Percentiles rank a stretch among this genome's conserved stretches.
These are phyloP conservation scores for Clitoria ternatea DNA, from an alignment of 306 rosid species.

Conservation along the genomic window DNA sequence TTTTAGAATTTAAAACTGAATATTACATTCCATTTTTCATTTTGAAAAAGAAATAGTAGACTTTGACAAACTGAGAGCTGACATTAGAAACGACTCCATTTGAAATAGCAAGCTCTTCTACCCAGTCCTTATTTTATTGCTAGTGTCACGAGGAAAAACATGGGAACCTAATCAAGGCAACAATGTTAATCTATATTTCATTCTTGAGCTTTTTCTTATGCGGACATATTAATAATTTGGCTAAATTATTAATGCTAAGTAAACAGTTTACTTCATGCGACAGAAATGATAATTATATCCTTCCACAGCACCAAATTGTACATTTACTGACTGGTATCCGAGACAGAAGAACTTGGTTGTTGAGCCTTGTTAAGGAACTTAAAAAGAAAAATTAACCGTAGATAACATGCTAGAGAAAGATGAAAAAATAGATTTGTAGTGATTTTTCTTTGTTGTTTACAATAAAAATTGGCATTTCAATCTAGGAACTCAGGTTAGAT, in stretches of 20 bases:
- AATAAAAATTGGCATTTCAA: too few relatives aligned
- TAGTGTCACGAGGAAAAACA: neutral
- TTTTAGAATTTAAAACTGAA: neutral
- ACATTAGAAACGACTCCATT: neutral
- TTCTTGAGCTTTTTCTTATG: neutral
- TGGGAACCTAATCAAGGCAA: neutral
- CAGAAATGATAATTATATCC: neutral
- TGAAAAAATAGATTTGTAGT: neutral
- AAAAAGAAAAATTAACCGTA: neutral
- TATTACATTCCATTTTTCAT: neutral
- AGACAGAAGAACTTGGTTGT: neutral
- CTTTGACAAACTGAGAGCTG: neutral
- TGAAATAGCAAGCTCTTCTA: neutral
- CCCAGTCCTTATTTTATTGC: neutral
- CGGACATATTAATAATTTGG: neutral
- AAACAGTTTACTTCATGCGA: slow-evolving; percentile 10
- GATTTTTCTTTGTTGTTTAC: too few relatives aligned
- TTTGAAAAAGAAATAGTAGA: neutral
- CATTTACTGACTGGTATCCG: neutral
- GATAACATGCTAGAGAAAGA: neutral
- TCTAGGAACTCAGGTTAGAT: too few relatives aligned
- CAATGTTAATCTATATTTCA: neutral
- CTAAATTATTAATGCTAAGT: neutral
- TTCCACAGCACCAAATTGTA: neutral
- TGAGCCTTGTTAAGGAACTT: neutral